phyloP scores from a whole-genome alignment of 352 stramenopile species.

The Halophytophthora polymorphica region DNA sequence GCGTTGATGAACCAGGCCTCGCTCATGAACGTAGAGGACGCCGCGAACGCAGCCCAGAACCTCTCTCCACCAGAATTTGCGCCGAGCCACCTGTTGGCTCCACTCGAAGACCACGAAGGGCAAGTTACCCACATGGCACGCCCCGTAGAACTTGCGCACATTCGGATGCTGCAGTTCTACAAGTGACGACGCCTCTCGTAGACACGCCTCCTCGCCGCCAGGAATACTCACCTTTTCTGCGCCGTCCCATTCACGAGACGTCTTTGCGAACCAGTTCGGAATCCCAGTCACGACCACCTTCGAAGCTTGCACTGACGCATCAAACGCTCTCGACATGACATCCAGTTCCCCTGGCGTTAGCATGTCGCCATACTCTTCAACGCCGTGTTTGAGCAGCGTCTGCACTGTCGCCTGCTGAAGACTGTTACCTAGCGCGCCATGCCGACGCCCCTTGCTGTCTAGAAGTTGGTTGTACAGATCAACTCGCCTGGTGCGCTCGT shows the following conservation, averaged over 20 bases:
- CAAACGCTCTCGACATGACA: slow-evolving; percentile 6
- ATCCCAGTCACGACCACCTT: slow-evolving; percentile 6
- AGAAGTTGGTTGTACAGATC: slow-evolving; percentile 3
- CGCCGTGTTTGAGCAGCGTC: slow-evolving; percentile 11
- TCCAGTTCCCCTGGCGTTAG: slow-evolving; percentile 5
- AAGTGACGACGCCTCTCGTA: slow-evolving; percentile 7
- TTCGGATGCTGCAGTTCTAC: slow-evolving; percentile 9
- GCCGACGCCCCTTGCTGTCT: background rate
- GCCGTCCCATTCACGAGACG: slow-evolving; percentile 1
- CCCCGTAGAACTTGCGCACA: slow-evolving; percentile 14
- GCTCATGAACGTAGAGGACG: background rate
- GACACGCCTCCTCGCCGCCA: slow-evolving; percentile 6
- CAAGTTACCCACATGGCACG: slow-evolving; percentile 12
- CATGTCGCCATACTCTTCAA: slow-evolving; percentile 2
- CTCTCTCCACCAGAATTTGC: background rate
- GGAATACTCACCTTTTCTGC: background rate
- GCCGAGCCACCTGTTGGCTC: too few relatives aligned
- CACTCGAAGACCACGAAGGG: too few relatives aligned
- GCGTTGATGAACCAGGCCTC: background rate
- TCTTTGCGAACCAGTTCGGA: slow-evolving; percentile 14
- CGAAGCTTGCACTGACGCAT: background rate
- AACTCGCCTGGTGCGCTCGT: background rate
- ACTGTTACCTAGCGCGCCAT: slow-evolving; percentile 5
- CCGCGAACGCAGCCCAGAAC: background rate
- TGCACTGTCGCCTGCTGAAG: slow-evolving; percentile 11